Base-by-base conservation (phyloP, 306 rosid species). In the Macrotyloma uniflorum region DNA sequence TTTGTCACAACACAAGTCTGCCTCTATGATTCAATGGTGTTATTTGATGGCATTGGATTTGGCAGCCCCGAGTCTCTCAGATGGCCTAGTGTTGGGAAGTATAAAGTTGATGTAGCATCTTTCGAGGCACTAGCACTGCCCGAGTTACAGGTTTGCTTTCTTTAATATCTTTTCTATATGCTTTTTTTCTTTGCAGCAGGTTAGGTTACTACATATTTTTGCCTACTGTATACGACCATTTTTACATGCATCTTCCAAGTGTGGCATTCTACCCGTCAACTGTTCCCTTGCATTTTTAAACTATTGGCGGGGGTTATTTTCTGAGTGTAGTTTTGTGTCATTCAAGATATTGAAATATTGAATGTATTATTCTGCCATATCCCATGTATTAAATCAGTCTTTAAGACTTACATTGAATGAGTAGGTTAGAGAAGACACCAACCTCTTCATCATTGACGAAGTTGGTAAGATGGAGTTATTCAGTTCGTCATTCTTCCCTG, bases 11-110 rank as follows among this genome's bases (percentile, higher is more conserved):
- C 5, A 77, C 15, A 12, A 64, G 42, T 70, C 71, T 50, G 55
- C 55, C 30, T 62, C 36, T 68, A 76, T 66, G 78, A 49, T 24
- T 81, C 43, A 63, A 57, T 63, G 35, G 55, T 82, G 49, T 79
- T 67, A n/a, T 80, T 79, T 75, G 28, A 47, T 86, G 79, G 76
- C 85, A 67, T 49, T 85, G 77, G 76, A 84, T 76, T 47, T 85
- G 76, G 70, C 92, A 90, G 97, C 72, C 73, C 85, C 1, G 92
- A 86, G 80, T 88, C 92, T 58, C 53, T 58, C 23, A 82, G 87
- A 79, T 93, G 98, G 97, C 98, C 98, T 6, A 87, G 63, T 79
- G 98, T 93, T 63, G 97, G 97, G 70, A 90, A 83, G 84, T 93
- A 84, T 82, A 90, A 83, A 82, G 96, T 91, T 54, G 97, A 91